Evolutionary conservation across 768 basidiomycete species (phyloP), one percentile per base, ranked within the genome.

Genomic region (Cyclocybe aegerita): DNA sequence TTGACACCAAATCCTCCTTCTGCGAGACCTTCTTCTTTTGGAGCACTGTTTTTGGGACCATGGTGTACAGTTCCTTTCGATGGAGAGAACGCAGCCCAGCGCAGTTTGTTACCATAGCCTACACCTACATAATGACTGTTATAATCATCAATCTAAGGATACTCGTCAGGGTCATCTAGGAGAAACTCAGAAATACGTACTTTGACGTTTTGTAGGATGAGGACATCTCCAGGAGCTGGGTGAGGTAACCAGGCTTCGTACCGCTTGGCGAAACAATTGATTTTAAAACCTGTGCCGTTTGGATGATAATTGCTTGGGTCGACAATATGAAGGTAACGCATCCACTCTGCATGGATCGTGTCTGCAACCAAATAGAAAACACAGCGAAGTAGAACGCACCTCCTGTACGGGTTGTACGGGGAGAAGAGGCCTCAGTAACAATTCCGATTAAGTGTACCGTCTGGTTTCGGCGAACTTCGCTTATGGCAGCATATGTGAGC

Each of bases 11-110:
- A 65, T n/a, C 57, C 58, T 23, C 71, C 73, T 15, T 65, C 67
- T 4, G 56, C 60, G 15, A 69, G 53, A n/a, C 55, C 57, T 46
- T 66, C 73, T 10, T 65, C 64, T 52, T 61, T 60, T 0, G 79
- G 79, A 7, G 65, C 71, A 39, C 59, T 36, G n/a, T 65, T 70
- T 38, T 64, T 58, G 38, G 70, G 61, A 1, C 74, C 71, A 56
- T 75, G 71, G 17, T 68, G 68, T 30, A 74, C 55, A 43, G 64
- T 63, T 16, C 74, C 70, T 1, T 59, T 64, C 12, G 58, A 56
- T 1, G 73, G 68, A 33, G 77, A 73, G 44, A 77, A 86, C 30
- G 81, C 69, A 3, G 79, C 78, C 85, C 85, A 87, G 31, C 70
- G 67, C 46, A 83, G 60, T 51, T 64, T 73, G 56, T 78, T 70